These are phyloP conservation scores for Cladosporium sp. DNA, from an alignment of 2,329 filamentous ascomycete genomes.

Conservation along the genomic window DNA sequence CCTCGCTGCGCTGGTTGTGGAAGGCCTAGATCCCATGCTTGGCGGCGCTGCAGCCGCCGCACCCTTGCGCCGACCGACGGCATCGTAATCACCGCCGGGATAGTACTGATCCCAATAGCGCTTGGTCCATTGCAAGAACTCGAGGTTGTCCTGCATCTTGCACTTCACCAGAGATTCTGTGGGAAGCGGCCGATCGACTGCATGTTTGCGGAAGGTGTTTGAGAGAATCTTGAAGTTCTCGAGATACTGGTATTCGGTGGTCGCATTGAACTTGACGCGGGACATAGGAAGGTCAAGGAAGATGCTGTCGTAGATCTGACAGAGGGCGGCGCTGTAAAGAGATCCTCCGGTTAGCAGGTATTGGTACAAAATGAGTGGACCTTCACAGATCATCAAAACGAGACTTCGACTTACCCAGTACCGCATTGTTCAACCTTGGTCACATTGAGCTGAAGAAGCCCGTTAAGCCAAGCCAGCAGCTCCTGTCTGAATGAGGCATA, in stretches of 20 bases:
- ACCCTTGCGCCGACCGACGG: slow-evolving; percentile 76
- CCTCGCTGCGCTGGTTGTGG: slow-evolving; percentile 48
- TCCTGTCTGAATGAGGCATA: slow-evolving; percentile 72
- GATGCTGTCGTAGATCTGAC: slow-evolving; percentile 98
- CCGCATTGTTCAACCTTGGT: slow-evolving; percentile 98
- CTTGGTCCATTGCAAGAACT: slow-evolving; percentile 97
- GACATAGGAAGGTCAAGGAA: slow-evolving; percentile 93
- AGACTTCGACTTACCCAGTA: slow-evolving; percentile 66
- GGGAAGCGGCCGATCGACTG: slow-evolving; percentile 82
- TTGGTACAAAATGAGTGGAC: slow-evolving; percentile 11
- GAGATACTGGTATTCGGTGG: slow-evolving; percentile 92
- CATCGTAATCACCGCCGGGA: slow-evolving; percentile 95
- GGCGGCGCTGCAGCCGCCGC: slow-evolving; percentile 49
- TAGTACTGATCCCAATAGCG: slow-evolving; percentile 97
- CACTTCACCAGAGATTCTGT: slow-evolving; percentile 90
- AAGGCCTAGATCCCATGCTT: slow-evolving; percentile 46
- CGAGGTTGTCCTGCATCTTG: slow-evolving; percentile 99
- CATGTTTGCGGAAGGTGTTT: slow-evolving; percentile 79
- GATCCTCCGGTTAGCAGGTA: slow-evolving; percentile 5
- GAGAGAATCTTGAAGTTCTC: slow-evolving; percentile 98
- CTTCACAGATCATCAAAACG: slow-evolving; percentile 6
- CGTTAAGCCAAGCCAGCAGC: slow-evolving; percentile 93
- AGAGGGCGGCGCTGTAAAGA: slow-evolving; percentile 72
- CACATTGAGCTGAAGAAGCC: slow-evolving; percentile 94
- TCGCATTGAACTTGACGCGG: slow-evolving; percentile 97